Percentiles rank a stretch among this genome's conserved stretches.
These are phyloP conservation scores for Pleurotus eryngii DNA, from an alignment of 768 basidiomycete species.

Conservation along the genomic window DNA sequence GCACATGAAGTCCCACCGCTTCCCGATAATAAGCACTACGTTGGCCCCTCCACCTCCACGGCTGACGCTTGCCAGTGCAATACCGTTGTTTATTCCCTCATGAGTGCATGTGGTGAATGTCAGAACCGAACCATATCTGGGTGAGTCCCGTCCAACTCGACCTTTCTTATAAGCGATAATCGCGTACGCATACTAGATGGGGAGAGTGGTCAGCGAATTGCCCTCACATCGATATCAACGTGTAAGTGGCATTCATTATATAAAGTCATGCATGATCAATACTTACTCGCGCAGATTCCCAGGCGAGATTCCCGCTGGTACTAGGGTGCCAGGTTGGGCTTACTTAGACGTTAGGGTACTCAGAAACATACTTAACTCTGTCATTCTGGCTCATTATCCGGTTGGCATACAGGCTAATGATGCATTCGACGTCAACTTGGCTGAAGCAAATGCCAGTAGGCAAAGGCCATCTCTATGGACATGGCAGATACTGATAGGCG, in stretches of 20 bases:
- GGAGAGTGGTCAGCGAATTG: slow-evolving; percentile 19
- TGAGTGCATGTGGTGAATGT: slow-evolving; percentile 43
- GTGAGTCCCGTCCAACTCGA: slow-evolving; percentile 18
- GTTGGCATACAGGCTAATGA: neutral
- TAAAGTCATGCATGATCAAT: neutral
- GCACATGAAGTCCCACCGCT: slow-evolving; percentile 28
- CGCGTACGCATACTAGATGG: slow-evolving; percentile 11
- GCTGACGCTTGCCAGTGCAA: slow-evolving; percentile 37
- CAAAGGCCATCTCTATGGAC: neutral
- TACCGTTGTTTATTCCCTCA: slow-evolving; percentile 37
- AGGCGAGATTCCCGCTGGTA: slow-evolving; percentile 17
- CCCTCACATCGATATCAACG: slow-evolving; percentile 11
- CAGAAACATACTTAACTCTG: neutral
- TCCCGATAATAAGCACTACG: slow-evolving; percentile 19
- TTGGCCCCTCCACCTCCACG: slow-evolving; percentile 21
- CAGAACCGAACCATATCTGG: slow-evolving; percentile 29
- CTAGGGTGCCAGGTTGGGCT: slow-evolving; percentile 25
- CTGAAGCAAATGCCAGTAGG: slow-evolving; percentile 8
- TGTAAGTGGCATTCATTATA: slow-evolving; percentile 1
- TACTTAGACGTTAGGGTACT: slow-evolving; percentile 18
- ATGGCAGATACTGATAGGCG: neutral
- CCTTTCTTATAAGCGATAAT: neutral
- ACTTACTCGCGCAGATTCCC: slow-evolving; percentile 15
- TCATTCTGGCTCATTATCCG: neutral
- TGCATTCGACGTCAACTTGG: neutral